These are phyloP conservation scores for Cephaloascus fragrans DNA, from an alignment of 805 yeast genomes.

Conservation along the genomic window DNA sequence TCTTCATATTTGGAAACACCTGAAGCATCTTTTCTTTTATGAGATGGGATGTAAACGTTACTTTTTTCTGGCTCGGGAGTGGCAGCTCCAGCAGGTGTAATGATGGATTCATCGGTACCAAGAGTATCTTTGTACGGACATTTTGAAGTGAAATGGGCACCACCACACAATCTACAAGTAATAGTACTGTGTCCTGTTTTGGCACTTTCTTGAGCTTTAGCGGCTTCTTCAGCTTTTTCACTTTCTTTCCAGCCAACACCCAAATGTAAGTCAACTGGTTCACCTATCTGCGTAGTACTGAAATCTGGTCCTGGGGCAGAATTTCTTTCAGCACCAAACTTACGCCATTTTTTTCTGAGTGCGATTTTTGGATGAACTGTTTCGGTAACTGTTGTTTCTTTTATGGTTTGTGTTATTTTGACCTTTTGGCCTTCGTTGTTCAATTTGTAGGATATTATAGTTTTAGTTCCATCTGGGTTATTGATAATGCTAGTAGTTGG, in stretches of 20 bases:
- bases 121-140: constrained; percentile 94
- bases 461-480: constrained; percentile 84
- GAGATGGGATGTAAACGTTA: constrained; percentile 31
- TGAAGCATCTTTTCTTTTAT: constrained; percentile 35
- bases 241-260: constrained; percentile 70
- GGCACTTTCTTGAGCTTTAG: constrained; percentile 34
- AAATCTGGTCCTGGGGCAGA: constrained; percentile 80
- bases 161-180: constrained; percentile 86
- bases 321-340: constrained; percentile 73
- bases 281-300: constrained; percentile 83
- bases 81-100: constrained; percentile 29
- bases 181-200: constrained; percentile 31
- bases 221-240: constrained; percentile 59
- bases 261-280: constrained; percentile 66
- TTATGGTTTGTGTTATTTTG: constrained; percentile 79
- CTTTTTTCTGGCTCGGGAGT: constrained; percentile 13
- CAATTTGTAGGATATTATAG: constrained; percentile 67
- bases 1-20: constrained; percentile 35
- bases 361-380: constrained; percentile 81
- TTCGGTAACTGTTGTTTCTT: constrained; percentile 67
- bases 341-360: constrained; percentile 77
- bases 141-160: constrained; percentile 85
- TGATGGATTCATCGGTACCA: constrained; percentile 37
- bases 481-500: constrained; percentile 65
- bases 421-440: constrained; percentile 77